These are phyloP conservation scores for Salisapilia sapeloensis DNA, from an alignment of 352 stramenopile species.

Conservation along the genomic window DNA sequence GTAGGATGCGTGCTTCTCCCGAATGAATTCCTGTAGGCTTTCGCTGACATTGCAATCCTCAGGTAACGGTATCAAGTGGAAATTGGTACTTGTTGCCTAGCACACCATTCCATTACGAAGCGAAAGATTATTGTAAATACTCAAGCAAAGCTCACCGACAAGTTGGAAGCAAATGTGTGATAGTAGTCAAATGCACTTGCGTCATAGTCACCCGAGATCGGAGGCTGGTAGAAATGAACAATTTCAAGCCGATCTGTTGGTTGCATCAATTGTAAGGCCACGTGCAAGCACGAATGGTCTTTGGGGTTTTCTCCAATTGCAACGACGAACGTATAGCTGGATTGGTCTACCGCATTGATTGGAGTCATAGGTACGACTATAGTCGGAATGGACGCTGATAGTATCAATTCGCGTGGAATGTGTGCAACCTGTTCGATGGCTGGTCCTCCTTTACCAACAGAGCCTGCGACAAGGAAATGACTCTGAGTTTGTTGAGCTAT, in stretches of 20 bases:
- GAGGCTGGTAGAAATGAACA: constrained; percentile 43
- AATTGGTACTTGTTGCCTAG: too few relatives aligned
- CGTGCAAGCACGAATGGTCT: constrained; percentile 17
- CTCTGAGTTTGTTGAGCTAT: constrained; percentile 5
- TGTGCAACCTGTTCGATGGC: constrained; percentile 36
- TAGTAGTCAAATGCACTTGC: constrained; percentile 14
- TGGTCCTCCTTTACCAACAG: constrained; percentile 38
- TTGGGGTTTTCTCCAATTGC: constrained; percentile 17
- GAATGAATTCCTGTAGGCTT: constrained; percentile 32
- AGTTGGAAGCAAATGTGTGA: constrained; percentile 3
- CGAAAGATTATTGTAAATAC: too few relatives aligned
- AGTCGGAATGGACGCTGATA: constrained; percentile 6
- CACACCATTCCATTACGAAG: too few relatives aligned
- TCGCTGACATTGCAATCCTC: constrained; percentile 19
- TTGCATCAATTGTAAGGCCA: constrained; percentile 35
- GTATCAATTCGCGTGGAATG: constrained; percentile 28
- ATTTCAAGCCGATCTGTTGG: constrained; percentile 20
- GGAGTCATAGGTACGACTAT: constrained; percentile 27
- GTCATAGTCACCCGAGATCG: constrained; percentile 17
- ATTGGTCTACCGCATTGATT: constrained; percentile 19
- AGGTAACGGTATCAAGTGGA: constrained; percentile 21
- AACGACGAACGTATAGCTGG: constrained; percentile 32
- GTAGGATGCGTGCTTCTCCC: constrained; percentile 16
- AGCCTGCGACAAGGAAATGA: constrained; percentile 36
- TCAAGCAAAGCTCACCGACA: not conserved